These are phyloP conservation scores for Mycena polygramma DNA, from an alignment of 768 basidiomycete species.

Conservation along the genomic window DNA sequence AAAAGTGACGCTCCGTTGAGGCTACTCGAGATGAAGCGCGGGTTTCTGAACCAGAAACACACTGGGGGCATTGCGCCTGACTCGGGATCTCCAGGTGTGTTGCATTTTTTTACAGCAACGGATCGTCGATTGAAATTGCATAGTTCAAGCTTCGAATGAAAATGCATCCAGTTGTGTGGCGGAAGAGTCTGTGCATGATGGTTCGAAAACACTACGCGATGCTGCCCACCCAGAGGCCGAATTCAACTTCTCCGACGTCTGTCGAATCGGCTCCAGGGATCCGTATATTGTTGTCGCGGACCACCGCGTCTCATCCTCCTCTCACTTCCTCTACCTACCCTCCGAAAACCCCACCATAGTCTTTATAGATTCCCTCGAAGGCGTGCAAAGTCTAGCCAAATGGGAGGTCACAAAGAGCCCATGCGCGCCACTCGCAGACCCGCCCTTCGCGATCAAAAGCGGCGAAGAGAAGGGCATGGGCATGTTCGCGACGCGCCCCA, in stretches of 20 bases:
- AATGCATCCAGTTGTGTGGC: not conserved
- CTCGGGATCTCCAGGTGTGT: constrained; percentile 8
- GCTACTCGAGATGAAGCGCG: constrained; percentile 23
- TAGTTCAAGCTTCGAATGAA: not conserved
- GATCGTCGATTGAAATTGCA: not conserved
- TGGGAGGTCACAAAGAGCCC: constrained; percentile 17
- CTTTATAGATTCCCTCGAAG: constrained; percentile 20
- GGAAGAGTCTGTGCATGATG: too few species aligned
- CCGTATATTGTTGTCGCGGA: constrained; percentile 26
- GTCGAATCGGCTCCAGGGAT: constrained; percentile 11
- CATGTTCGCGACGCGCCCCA: constrained; percentile 33
- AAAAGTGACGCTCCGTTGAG: not conserved
- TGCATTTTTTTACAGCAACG: not conserved
- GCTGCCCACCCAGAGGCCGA: not conserved
- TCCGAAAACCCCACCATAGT: constrained; percentile 23
- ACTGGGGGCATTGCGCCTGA: too few species aligned
- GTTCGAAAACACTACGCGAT: too few species aligned
- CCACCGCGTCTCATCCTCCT: not conserved
- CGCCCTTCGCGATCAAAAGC: constrained; percentile 21
- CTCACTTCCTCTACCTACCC: constrained; percentile 24
- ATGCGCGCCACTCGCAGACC: not conserved
- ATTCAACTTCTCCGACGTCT: constrained; percentile 15
- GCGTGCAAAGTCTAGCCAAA: constrained; percentile 16
- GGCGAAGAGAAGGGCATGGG: constrained; percentile 28
- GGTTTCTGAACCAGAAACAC: constrained; percentile 15